Evolutionary conservation across 2,329 filamentous ascomycete species (phyloP), one percentile per base, ranked within the genome.

Genomic region (Scedosporium apiospermum): DNA sequence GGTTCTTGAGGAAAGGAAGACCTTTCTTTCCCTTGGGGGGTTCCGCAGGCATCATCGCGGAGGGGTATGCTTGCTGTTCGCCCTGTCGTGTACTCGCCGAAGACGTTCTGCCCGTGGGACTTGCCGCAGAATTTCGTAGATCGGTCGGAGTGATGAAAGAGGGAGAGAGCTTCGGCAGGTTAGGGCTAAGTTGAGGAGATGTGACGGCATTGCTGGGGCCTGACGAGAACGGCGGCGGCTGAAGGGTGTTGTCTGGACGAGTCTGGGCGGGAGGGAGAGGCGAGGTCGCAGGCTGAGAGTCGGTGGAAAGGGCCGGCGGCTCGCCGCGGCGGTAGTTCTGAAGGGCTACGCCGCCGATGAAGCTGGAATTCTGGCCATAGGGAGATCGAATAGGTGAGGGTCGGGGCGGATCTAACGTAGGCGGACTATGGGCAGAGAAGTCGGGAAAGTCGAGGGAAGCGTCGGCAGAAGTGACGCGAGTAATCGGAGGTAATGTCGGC

Each of bases 1-100:
- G 80, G 62, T 84, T 84, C 67, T 84, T 85, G 7, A 85, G 72
- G 61, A 85, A 85, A 0, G 83, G 82, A 44, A 84, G 71, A 2
- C 81, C 76, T 66, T 84, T 85, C 66, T 78, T 82, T 30, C 76
- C 74, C 68, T 79, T 82, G n/a, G 71, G 69, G 4, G 73, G 70
- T 59, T 83, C 80, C 10, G 69, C 66, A 16, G 68, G 69, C 23
- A 68, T 64, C 26, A 69, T 66, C 6, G 72, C 67, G n/a, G 69
- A 69, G n/a, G 72, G 65, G 27, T 71, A 61, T 4, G 66, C 63
- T 27, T 73, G 66, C 5, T 76, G 68, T 38, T 82, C 78, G 38
- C 71, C 66, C 62, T 78, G 68, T 59, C 76, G 73, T 23, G 75
- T 69, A 26, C 77, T 77, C 1, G 76, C 69, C 21, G 77, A 30